Percentiles rank a stretch among this genome's conserved stretches.
Conservation (phyloP, 495 filamentous ascomycete species). For the Immersiella caudata region DNA sequence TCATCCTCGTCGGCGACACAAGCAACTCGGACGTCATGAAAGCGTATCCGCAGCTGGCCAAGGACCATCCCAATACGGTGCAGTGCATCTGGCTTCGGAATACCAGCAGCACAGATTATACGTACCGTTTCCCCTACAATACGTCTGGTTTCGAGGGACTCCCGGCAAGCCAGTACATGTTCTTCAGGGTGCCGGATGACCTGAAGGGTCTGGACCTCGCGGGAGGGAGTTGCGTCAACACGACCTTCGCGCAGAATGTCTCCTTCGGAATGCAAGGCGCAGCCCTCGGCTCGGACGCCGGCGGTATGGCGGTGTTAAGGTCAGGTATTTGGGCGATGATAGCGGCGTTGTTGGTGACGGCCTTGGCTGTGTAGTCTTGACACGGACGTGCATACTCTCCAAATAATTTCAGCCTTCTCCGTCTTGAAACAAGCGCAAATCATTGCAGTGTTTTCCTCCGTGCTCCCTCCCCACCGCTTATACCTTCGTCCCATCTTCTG, state of each 20-base stretch:
- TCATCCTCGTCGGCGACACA: slow-evolving; percentile 76
- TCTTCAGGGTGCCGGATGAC: slow-evolving; percentile 73
- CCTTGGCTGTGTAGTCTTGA: neutral
- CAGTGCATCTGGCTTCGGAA: slow-evolving; percentile 81
- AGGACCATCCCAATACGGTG: slow-evolving; percentile 68
- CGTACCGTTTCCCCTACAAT: slow-evolving; percentile 68
- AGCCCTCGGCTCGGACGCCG: slow-evolving; percentile 11
- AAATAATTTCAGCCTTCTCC: neutral
- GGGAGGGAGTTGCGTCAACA: slow-evolving; percentile 71
- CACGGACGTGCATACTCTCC: neutral
- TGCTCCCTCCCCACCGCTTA: neutral
- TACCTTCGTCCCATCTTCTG: neutral
- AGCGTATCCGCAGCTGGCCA: slow-evolving; percentile 65
- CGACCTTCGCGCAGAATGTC: slow-evolving; percentile 63
- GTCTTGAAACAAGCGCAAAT: neutral
- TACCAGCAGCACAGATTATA: slow-evolving; percentile 66
- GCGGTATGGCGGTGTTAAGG: slow-evolving; percentile 23
- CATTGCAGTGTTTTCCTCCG: neutral
- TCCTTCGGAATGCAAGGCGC: slow-evolving; percentile 70
- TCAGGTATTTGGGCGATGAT: neutral
- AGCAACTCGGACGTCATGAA: slow-evolving; percentile 77
- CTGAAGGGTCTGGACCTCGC: slow-evolving; percentile 66
- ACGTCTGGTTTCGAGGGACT: slow-evolving; percentile 69
- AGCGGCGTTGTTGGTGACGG: neutral
- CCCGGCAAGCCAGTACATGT: slow-evolving; percentile 70